Base-by-base conservation (phyloP, 2,329 filamentous ascomycete species). In the Akanthomyces lecanii region DNA sequence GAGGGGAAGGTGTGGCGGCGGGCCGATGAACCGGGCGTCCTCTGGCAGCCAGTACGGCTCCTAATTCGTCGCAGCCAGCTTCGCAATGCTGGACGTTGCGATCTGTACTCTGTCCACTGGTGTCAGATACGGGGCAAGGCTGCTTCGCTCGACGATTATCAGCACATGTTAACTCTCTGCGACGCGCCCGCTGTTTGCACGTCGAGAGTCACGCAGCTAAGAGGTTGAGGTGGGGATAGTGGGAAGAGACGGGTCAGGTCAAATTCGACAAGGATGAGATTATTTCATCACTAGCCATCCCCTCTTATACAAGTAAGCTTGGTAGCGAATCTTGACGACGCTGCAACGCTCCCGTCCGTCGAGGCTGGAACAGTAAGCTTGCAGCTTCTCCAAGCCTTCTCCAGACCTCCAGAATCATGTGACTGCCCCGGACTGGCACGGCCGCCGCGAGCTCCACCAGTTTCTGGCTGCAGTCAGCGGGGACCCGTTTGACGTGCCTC, bases 401-500 rank as follows among this genome's bases (percentile, higher is more conserved):
- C 57, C 38, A 45, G 28, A 38, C 30, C 40, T 62, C 42, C 42
- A 62, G 33, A 57, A 56, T 62, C 61, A 62, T 62, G 61, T 62
- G 61, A 62, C 61, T 62, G 51, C 61, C 61, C 61, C 61, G 53
- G 61, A 62, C 45, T 60, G 28, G 33, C 12, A 42, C 52, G 40
- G 21, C 33, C 42, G 50, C 16, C 18, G 16, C 36, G 23, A 16
- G 36, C 61, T 51, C 61, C 51, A 56, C 52, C 42, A 50, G 60
- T 36, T 62, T 40, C 16, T 61, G 44, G 25, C 47, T 45, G 36
- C 58, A 62, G 52, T 62, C 44, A 63, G 61, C 54, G 53, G 61
- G 61, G 61, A 44, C 61, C 54, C 53, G 44, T 38, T 56, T 63
- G 54, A 63, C 59, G 44, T 61, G 54, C 61, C 61, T 63, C 61